Base-by-base conservation (phyloP, 441 rosid species). In the Adansonia rubrostipa region DNA sequence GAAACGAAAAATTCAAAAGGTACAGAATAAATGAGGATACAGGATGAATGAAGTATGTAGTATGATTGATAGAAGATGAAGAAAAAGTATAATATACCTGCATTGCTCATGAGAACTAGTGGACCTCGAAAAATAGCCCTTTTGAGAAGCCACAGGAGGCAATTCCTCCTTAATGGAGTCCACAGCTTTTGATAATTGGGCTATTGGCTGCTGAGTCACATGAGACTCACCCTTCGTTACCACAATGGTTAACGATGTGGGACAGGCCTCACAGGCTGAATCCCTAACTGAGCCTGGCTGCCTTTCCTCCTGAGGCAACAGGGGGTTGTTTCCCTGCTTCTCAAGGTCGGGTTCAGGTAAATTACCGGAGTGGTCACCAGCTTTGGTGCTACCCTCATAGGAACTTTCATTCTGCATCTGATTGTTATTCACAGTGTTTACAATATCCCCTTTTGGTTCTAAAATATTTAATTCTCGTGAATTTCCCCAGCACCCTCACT, bases 71-170 rank as follows among this genome's bases (percentile, higher is more conserved):
- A 40, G 63, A 33, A 54, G 76, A 36, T 9, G 47, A 19, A 53
- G 33, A 20, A 69, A 11, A 9, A 20, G 60, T 2, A 6, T 42
- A 20, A 66, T 63, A 14, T 53, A 91, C 97, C 93, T 89, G 91
- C 98, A 92, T 83, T 93, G 93, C 53, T 91, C 94, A 36, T 90
- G 89, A 82, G 88, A 85, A 80, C 94, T 92, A 47, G 76, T 10
- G 71, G 74, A 84, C 71, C 94, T 84, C 6, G 92, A 88, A 82
- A 92, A 80, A 79, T 79, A 73, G 15, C 80, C 91, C 80, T 89
- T 90, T 70, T 76, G 85, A 58, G 89, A 83, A 47, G 56, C 77
- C 65, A 76, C 63, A 9, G 5, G 1, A 3, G 82, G 81, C 22
- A 82, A 65, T 66, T 85, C 92, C 17, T 78, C 84, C 36, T 68